These are phyloP conservation scores for Candolleomyces eurysporus DNA, from an alignment of 768 basidiomycete species.

Conservation along the genomic window DNA sequence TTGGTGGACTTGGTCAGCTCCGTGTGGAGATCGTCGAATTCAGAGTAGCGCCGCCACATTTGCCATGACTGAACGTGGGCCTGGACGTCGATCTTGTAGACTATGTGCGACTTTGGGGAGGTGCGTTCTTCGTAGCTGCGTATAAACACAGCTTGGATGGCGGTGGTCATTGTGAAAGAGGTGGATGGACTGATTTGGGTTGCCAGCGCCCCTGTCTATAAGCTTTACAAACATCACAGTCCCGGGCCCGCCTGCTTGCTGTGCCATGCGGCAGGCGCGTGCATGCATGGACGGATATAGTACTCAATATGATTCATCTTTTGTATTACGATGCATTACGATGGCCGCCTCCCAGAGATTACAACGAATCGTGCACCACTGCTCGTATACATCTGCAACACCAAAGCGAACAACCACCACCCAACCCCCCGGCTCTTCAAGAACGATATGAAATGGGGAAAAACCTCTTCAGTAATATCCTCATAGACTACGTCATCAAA, in stretches of 20 bases:
- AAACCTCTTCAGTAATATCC: conserved; percentile 56
- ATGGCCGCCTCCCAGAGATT: conserved; percentile 32
- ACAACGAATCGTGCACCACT: conserved; percentile 51
- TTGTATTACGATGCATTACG: neutral
- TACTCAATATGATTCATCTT: neutral
- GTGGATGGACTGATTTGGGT: conserved; percentile 8
- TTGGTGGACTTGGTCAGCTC: conserved; percentile 81
- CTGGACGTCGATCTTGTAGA: conserved; percentile 81
- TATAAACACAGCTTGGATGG: conserved; percentile 76
- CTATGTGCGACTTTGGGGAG: conserved; percentile 73
- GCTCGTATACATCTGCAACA: conserved; percentile 34
- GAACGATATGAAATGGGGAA: conserved; percentile 55
- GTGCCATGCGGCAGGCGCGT: neutral
- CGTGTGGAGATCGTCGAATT: conserved; percentile 84
- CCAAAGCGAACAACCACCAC: conserved; percentile 43
- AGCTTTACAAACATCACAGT: neutral
- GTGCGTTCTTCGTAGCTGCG: conserved; percentile 66
- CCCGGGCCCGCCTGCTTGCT: neutral
- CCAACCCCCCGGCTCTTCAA: conserved; percentile 38
- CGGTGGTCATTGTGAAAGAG: conserved; percentile 46
- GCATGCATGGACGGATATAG: neutral
- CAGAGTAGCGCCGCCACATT: conserved; percentile 92
- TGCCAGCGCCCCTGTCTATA: neutral
- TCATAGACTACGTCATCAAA: conserved; percentile 52
- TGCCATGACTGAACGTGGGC: conserved; percentile 91